Base-by-base conservation (phyloP, 2,329 filamentous ascomycete genomes). In the Microdochium trichocladiopsis region DNA sequence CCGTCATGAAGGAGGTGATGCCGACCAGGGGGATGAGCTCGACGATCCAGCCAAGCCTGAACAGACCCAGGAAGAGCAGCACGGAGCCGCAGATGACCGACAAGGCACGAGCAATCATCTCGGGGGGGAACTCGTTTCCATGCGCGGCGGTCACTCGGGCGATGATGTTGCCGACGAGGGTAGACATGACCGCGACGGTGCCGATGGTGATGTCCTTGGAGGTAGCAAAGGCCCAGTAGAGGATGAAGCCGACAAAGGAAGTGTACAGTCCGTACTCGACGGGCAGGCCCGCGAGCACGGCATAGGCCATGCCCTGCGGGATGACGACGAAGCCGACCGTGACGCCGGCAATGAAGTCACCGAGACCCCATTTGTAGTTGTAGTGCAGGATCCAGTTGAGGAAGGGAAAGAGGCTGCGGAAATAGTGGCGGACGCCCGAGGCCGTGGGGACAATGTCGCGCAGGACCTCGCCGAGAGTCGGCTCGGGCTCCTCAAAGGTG, bases 1-100 rank as follows among this genome's bases (percentile, higher is more conserved):
- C 93, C 0, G 94, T 97, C 88, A 97, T 96, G 74, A 96, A 97
- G 2, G 94, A 91, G 0, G 89, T 92, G 51, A 97, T 89, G 0
- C 92, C 89, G 1, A 90, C 86, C 52, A 96, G 82, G 1, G 94
- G 89, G 61, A 97, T 96, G 62, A 96, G 81, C 59, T 97, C 91
- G 48, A 96, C 91, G 50, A 97, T 85, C 83, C 91, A 95, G 5
- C 94, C 93, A 36, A 86, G 80, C 48, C 92, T 84, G 45, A 89
- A 72, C 2, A 96, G 72, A 3, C 93, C 94, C 55, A 97, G 80
- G 56, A 84, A 82, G 49, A 86, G 76, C 36, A 96, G 86, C 53
- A 96, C 87, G 33, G 75, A 77, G 36, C 93, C 93, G 5, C 82
- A 78, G 52, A 96, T 82, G 52, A 97, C 73, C 5, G 90, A 84